These are phyloP conservation scores for Takashimella koratensis DNA, from an alignment of 1,284 basidiomycete genomes.

Conservation along the genomic window DNA sequence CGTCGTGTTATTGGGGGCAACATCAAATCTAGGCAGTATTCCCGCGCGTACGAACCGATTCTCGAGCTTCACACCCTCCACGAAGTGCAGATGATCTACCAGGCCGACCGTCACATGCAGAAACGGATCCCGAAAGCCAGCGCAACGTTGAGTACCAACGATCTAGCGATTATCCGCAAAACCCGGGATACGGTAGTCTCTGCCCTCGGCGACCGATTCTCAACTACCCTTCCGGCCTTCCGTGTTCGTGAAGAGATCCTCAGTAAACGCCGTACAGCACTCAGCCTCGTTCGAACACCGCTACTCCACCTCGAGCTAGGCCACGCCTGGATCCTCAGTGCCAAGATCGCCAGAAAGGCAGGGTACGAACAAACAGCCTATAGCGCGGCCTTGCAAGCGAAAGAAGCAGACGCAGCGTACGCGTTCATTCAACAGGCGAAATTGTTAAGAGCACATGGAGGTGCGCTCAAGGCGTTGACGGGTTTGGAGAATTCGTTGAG, in stretches of 20 bases:
- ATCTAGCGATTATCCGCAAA: constrained; percentile 3
- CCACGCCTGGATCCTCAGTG: constrained; percentile 83
- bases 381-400: constrained; percentile 88
- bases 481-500: constrained; percentile 78
- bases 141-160: constrained; percentile 1
- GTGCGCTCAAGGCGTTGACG: constrained; percentile 80
- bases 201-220: constrained; percentile 35
- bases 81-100: constrained; percentile 77
- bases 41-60: constrained; percentile 79
- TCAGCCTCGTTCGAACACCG: constrained; percentile 51
- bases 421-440: constrained; percentile 91
- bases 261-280: constrained; percentile 83
- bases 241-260: constrained; percentile 86
- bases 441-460: constrained; percentile 73
- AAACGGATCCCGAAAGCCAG: neutral
- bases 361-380: constrained; percentile 97
- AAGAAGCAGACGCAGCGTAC: constrained; percentile 68
- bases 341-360: constrained; percentile 92
- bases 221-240: constrained; percentile 76
- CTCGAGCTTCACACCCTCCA: constrained; percentile 83
- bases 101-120: constrained; percentile 33
- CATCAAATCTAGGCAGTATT: constrained; percentile 78
- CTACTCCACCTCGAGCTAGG: constrained; percentile 62
- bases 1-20: constrained; percentile 74
- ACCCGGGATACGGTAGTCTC: constrained; percentile 22